Base-by-base conservation (phyloP, 2,329 filamentous ascomycete species). In the Catunica adiposa region DNA sequence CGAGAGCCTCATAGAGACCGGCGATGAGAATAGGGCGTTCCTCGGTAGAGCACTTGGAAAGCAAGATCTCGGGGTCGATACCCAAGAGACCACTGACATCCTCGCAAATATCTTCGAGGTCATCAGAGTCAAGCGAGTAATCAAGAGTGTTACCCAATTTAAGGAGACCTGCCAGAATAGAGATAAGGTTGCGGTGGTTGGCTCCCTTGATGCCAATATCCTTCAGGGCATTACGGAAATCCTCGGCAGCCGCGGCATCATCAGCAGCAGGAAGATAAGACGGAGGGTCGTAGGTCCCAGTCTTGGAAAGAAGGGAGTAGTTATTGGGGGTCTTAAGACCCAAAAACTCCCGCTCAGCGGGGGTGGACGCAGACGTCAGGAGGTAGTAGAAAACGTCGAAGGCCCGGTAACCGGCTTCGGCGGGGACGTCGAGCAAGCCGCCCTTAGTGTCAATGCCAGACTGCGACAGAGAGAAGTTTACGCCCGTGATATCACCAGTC, bases 371-470 rank as follows among this genome's bases (percentile, higher is more conserved):
- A n/a, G 86, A 89, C 0, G 89, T 94, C 44, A 97, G 76, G 0
- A 98, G 79, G 64, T 96, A 97, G 71, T 98, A 97, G 66, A 98
- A 97, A 52, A 94, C 92, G 65, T 98, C 90, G 62, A 98, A 98
- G 2, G 90, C 92, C 60, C 92, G 83, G 68, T 88, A 88, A 11
- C 92, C 92, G 5, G 80, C 65, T 64, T 95, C 82, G 0, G 81
- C 69, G 0, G 92, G 86, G 15, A 98, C 80, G 56, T 85, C 81
- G 15, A 96, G 73, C 9, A 98, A 73, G 44, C 90, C 92, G 60
- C 80, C 80, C 20, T 75, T 70, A 0, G 89, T 92, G 65, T 98
- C 86, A 59, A 98, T 85, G 17, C 92, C 92, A 2, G 87, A 85
- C 40, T 88, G 84, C 0, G 90, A 90, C 6, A 98, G 71, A 25